Base-by-base conservation (phyloP, 1,284 basidiomycete species). In the Fistulina hepatica region DNA sequence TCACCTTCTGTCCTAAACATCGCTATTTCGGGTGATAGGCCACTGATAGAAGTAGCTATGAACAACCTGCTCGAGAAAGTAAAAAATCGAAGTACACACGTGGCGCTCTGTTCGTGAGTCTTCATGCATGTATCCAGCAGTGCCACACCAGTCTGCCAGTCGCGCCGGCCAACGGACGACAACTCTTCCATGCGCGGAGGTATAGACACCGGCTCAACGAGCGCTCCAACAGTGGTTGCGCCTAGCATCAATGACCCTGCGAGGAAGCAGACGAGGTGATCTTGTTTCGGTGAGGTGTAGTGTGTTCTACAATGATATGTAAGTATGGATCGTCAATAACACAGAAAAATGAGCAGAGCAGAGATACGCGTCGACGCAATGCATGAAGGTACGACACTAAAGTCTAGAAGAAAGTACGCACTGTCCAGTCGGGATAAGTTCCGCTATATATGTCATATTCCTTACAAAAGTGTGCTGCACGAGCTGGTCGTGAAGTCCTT, bases 251-350 rank as follows among this genome's bases (percentile, higher is more conserved):
- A 73, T 2, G 85, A 84, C 5, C 91, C 92, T 23, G 83, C 91
- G 32, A 97, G 63, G 76, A 97, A 97, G 60, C 93, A 97, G 1
- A 90, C 92, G 15, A 97, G 73, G 57, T 97, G 93, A 56, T 97
- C 93, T 63, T 97, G 93, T 58, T 95, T 94, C 11, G 84, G 82
- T 64, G 11, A 84, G 62, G 17, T 68, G 66, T 84, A 83, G 90
- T 36, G 62, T 58, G 21, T 82, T 85, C 48, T 10, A 23, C 17
- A 20, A 28, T 36, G 43, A 41, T 36, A 47, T 41, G 26, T 44
- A 33, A 42, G 25, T 34, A 5, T 32, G 28, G 9, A 26, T 19
- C 3, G 21, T 20, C n/a, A 13, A 35, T 21, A 12, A 28, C 19
- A 15, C 34, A 38, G 23, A 33, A 15, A 20, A n/a, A n/a, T n/a